Evolutionary conservation across 1,139 yeast genomes (phyloP).

Genomic region (Magnusiomyces magnusii): DNA sequence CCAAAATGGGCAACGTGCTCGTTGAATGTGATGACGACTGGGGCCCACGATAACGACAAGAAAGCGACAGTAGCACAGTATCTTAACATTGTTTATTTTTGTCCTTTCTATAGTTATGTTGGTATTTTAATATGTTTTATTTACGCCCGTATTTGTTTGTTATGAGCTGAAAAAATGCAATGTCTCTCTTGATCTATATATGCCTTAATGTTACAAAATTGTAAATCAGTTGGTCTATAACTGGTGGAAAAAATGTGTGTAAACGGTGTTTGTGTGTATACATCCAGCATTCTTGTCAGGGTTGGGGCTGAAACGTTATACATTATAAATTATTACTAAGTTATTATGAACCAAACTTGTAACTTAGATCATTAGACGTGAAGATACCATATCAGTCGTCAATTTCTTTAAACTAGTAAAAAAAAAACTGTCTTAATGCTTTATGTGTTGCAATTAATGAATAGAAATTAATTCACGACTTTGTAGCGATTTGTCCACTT

Average conservation of each 20-base stretch:
- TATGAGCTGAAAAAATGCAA: too few species aligned
- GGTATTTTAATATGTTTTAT: background rate
- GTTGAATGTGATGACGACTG: slow-evolving; percentile 61
- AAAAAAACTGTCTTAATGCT: slow-evolving; percentile 22
- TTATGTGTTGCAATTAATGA: slow-evolving; percentile 38
- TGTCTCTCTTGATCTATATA: background rate
- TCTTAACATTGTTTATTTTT: slow-evolving; percentile 8
- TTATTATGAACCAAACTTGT: too few species aligned
- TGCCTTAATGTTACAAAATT: background rate
- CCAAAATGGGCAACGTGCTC: slow-evolving; percentile 71
- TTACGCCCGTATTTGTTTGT: background rate
- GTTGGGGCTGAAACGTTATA: too few species aligned
- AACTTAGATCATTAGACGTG: too few species aligned
- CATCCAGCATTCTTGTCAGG: too few species aligned
- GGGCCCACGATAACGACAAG: slow-evolving; percentile 52
- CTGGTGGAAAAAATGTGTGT: background rate
- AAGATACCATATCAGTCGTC: too few species aligned
- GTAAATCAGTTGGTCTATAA: background rate
- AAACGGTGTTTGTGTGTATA: too few species aligned
- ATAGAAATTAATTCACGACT: slow-evolving; percentile 6
- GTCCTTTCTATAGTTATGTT: background rate
- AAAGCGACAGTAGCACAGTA: slow-evolving; percentile 15
- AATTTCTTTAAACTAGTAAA: slow-evolving; percentile 33
- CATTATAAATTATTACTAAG: too few species aligned
- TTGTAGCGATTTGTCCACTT: slow-evolving; percentile 8